phyloP scores from a whole-genome alignment of 2,329 filamentous ascomycete genomes.

The Aspergillus uvarum region DNA sequence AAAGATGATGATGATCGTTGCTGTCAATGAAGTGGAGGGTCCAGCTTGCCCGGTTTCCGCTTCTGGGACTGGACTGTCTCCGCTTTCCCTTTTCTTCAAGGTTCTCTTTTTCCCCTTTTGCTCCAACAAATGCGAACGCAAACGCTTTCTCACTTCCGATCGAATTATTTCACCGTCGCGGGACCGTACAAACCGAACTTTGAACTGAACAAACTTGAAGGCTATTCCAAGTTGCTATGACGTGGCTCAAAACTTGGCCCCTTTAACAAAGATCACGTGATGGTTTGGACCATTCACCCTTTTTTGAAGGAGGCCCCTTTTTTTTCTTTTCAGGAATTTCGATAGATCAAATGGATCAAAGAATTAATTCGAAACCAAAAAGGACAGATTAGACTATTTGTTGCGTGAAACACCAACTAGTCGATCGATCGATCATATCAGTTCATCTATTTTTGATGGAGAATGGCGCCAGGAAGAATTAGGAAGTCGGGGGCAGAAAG shows the following conservation, averaged over 20 bases:
- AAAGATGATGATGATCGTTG: constrained; percentile 1
- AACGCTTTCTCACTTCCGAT: too few species aligned
- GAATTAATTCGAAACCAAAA: background rate
- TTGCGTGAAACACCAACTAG: background rate
- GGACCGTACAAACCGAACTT: background rate
- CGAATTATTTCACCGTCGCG: background rate
- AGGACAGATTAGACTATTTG: background rate
- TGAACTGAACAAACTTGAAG: background rate
- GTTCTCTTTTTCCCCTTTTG: background rate
- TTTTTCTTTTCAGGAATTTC: background rate
- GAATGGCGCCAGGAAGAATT: background rate
- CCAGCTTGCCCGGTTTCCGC: background rate
- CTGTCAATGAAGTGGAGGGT: background rate
- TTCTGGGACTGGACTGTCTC: background rate
- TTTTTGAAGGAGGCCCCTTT: background rate
- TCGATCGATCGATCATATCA: background rate
- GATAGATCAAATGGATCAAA: background rate
- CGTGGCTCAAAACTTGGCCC: background rate
- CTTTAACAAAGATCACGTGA: background rate
- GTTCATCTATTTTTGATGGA: background rate
- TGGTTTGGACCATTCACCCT: background rate
- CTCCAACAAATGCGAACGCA: background rate
- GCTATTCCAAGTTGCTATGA: background rate
- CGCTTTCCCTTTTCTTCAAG: background rate
- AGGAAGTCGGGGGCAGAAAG: background rate